These are phyloP conservation scores for Lathyrus sativus DNA, from an alignment of 306 rosid genomes.

Conservation along the genomic window DNA sequence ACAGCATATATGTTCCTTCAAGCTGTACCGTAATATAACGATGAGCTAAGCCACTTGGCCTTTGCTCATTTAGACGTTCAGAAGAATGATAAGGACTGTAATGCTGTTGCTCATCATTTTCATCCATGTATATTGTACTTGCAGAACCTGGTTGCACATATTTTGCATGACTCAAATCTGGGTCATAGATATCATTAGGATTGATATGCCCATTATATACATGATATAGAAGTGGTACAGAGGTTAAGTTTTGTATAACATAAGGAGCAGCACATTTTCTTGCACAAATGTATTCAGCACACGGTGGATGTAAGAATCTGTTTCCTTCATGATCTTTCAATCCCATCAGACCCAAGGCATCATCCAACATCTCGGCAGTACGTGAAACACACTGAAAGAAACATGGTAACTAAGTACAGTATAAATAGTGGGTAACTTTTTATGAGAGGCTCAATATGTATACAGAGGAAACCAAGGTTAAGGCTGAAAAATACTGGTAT, in stretches of 20 bases:
- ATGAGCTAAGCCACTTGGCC: conserved; percentile 66
- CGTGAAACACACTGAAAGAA: conserved; percentile 76
- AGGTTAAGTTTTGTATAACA: conserved; percentile 84
- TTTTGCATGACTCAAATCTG: conserved; percentile 48
- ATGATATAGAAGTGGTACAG: conserved; percentile 67
- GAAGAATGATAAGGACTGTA: conserved; percentile 69
- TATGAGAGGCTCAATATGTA: background rate
- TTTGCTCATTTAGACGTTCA: conserved; percentile 64
- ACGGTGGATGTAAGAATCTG: conserved; percentile 45
- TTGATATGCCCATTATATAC: conserved; percentile 56
- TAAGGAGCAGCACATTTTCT: conserved; percentile 85
- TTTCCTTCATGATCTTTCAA: conserved; percentile 53
- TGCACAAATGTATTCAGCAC: conserved; percentile 50
- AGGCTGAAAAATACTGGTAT: conserved; percentile 6
- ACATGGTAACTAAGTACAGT: conserved; percentile 23
- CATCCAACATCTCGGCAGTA: conserved; percentile 66
- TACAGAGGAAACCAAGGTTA: background rate
- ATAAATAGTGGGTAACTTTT: background rate
- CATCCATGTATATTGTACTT: conserved; percentile 68
- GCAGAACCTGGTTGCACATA: conserved; percentile 77
- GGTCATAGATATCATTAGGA: conserved; percentile 47
- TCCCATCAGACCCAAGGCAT: conserved; percentile 56
- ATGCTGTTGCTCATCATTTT: conserved; percentile 64
- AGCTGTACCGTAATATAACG: conserved; percentile 79
- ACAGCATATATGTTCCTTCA: conserved; percentile 78